phyloP scores from a whole-genome alignment of 163 green algal genomes.

The Volvox carteri region DNA sequence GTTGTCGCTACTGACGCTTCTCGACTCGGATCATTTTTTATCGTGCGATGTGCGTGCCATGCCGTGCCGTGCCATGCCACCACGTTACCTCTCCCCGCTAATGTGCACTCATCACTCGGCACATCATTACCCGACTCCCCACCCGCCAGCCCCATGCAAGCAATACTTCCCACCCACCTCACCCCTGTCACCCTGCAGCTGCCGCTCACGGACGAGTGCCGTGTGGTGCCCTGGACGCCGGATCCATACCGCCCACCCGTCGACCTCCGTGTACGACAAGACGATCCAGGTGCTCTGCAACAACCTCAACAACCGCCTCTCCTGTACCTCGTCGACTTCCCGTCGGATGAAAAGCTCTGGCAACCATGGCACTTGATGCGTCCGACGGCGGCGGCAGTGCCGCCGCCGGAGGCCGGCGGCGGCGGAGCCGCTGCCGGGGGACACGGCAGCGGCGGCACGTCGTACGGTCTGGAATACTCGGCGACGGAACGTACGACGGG shows the following conservation, averaged over 20 bases:
- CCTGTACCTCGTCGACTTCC: slow-evolving; percentile 15
- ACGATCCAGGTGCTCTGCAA: not conserved
- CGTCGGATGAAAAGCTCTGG: not conserved
- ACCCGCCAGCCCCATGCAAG: too few species aligned
- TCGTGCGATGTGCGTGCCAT: too few species aligned
- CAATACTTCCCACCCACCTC: too few species aligned
- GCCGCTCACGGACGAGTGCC: slow-evolving; percentile 51
- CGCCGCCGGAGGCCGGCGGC: not conserved
- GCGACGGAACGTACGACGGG: not conserved
- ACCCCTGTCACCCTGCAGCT: slow-evolving; percentile 26
- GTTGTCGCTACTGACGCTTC: too few species aligned
- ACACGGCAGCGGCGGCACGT: not conserved
- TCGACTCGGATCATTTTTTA: too few species aligned
- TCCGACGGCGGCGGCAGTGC: not conserved
- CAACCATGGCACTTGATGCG: slow-evolving; percentile 39
- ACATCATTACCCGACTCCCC: too few species aligned
- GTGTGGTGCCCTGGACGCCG: slow-evolving; percentile 18
- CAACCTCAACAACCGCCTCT: not conserved
- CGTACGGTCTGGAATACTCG: not conserved
- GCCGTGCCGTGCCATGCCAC: too few species aligned
- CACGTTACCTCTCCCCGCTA: too few species aligned
- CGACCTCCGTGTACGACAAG: slow-evolving; percentile 23
- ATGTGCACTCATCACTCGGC: too few species aligned
- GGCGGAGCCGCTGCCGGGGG: not conserved
- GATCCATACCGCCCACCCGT: not conserved